Conservation (phyloP, 306 rosid species). For the Malus sieversii region DNA sequence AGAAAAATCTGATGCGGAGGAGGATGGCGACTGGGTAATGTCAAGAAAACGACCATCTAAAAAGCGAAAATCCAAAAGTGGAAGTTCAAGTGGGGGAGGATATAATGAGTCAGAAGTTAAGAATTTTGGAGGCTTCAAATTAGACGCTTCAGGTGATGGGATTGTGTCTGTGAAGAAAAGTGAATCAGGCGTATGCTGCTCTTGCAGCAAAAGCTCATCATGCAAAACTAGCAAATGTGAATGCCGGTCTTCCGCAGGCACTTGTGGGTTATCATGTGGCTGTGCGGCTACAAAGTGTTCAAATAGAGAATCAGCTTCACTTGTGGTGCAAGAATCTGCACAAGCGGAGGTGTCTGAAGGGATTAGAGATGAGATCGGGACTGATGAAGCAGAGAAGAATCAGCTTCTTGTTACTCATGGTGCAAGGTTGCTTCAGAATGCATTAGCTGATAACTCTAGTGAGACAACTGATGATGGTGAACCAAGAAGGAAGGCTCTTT, state of each 20-base stretch:
- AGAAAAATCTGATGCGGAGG: slow-evolving; percentile 36
- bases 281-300: slow-evolving; percentile 52
- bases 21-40: slow-evolving; percentile 36
- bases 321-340: slow-evolving; percentile 12
- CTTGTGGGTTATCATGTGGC: slow-evolving; percentile 56
- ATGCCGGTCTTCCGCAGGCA: slow-evolving; percentile 43
- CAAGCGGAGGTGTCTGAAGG: slow-evolving; percentile 22
- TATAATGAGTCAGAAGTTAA: slow-evolving; percentile 4
- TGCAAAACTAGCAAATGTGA: slow-evolving; percentile 73
- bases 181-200: slow-evolving; percentile 43
- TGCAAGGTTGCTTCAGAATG: slow-evolving; percentile 68
- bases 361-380: slow-evolving; percentile 17
- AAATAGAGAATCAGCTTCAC: slow-evolving; percentile 27
- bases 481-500: slow-evolving; percentile 50
- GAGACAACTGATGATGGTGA: slow-evolving; percentile 37
- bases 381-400: slow-evolving; percentile 37
- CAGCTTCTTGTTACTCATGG: slow-evolving; percentile 62
- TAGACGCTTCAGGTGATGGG: slow-evolving; percentile 29
- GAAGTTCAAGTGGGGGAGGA: slow-evolving; percentile 30
- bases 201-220: slow-evolving; percentile 54
- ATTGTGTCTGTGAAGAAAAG: neutral
- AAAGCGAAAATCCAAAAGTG: slow-evolving; percentile 34
- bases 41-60: slow-evolving; percentile 19
- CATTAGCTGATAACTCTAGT: slow-evolving; percentile 42
- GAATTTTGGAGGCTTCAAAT: slow-evolving; percentile 21